A percentile compares a stretch with the other conserved stretches of the same genome.
These are phyloP conservation scores for Metschnikowia bowlesiae DNA, from an alignment of 805 yeast species.

Conservation along the genomic window DNA sequence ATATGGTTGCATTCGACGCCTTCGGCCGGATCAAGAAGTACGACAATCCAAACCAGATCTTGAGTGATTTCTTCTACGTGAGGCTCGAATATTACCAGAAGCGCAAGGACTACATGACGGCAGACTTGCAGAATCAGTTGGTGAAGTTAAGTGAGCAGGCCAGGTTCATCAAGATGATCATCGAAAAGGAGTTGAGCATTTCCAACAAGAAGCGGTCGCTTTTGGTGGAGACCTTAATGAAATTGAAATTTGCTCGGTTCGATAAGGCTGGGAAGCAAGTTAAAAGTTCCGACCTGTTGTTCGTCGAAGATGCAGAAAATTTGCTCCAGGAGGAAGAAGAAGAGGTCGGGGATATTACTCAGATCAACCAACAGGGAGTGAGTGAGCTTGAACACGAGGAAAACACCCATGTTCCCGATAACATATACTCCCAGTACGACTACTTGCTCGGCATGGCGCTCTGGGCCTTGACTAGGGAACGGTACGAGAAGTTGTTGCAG, in stretches of 20 bases:
- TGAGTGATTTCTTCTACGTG: conserved; percentile 79
- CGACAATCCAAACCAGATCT: conserved; percentile 67
- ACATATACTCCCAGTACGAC: conserved; percentile 66
- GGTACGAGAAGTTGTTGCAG: conserved; percentile 72
- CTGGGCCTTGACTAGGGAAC: conserved; percentile 88
- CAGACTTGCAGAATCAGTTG: conserved; percentile 66
- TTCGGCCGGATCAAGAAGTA: conserved; percentile 82
- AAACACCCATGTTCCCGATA: conserved; percentile 44
- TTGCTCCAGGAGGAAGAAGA: conserved; percentile 41
- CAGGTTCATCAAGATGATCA: conserved; percentile 83
- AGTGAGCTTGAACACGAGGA: conserved; percentile 29
- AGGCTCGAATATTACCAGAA: conserved; percentile 87
- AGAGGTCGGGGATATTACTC: conserved; percentile 26
- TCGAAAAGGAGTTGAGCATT: conserved; percentile 65
- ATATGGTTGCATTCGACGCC: conserved; percentile 96
- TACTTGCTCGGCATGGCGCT: conserved; percentile 88
- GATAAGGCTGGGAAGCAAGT: conserved; percentile 66
- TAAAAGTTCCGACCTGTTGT: conserved; percentile 26
- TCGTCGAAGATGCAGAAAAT: conserved; percentile 24
- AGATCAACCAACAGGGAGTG: conserved; percentile 19
- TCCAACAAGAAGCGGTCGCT: conserved; percentile 68
- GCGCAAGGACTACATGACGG: conserved; percentile 77
- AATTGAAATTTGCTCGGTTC: conserved; percentile 69
- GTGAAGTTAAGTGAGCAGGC: conserved; percentile 80
- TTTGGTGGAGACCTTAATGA: conserved; percentile 59